Percentiles rank a stretch among this genome's conserved stretches.
phyloP scores from a whole-genome alignment of 2,329 filamentous ascomycete genomes.

The Colletotrichum plurivorum region DNA sequence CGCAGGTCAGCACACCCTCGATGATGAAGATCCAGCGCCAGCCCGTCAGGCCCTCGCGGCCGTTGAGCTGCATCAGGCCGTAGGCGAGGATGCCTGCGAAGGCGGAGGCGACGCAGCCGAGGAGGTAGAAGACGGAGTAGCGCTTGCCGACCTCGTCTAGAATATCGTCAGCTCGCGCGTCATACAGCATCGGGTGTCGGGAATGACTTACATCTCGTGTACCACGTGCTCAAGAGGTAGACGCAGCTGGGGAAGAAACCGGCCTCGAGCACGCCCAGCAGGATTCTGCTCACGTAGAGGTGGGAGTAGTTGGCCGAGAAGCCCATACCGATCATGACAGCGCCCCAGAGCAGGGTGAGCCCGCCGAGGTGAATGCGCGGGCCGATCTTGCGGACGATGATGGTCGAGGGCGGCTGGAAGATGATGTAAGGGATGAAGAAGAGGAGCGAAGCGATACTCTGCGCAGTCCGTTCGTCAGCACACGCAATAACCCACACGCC shows the following conservation, averaged over 20 bases:
- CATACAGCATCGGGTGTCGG: too few relatives aligned
- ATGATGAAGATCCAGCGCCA: constrained; percentile 79
- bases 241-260: constrained; percentile 80
- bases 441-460: constrained; percentile 77
- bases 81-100: constrained; percentile 79
- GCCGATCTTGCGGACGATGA: constrained; percentile 77
- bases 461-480: not conserved
- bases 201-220: constrained; percentile 70
- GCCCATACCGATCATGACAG: constrained; percentile 75
- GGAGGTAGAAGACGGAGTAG: constrained; percentile 78
- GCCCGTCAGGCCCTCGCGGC: constrained; percentile 66
- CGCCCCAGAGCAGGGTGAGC: constrained; percentile 73
- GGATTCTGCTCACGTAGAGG: constrained; percentile 67
- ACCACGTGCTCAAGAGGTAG: constrained; percentile 82
- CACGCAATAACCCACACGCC: not conserved
- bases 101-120: constrained; percentile 76
- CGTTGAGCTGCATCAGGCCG: constrained; percentile 76
- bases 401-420: constrained; percentile 79
- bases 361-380: constrained; percentile 68
- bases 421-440: constrained; percentile 83
- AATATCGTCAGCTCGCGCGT: not conserved
- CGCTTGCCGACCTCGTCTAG: constrained; percentile 77
- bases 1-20: constrained; percentile 67
- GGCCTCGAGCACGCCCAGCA: constrained; percentile 77
- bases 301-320: constrained; percentile 68